Percentiles rank a stretch among this genome's conserved stretches.
phyloP scores from a whole-genome alignment of 495 filamentous ascomycete species.

The Cladorrhinum samala region DNA sequence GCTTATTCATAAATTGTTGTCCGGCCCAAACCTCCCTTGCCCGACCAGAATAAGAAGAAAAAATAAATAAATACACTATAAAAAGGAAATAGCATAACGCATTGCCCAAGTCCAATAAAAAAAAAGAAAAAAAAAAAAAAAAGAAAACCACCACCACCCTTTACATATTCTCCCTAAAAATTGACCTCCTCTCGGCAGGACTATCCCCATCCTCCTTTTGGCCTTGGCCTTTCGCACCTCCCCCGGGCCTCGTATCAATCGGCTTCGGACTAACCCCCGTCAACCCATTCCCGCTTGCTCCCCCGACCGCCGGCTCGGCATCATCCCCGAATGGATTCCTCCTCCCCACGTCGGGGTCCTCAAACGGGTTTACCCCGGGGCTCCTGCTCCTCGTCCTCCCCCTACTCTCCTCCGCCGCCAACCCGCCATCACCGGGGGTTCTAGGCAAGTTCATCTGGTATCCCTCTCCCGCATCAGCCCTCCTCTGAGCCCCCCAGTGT shows the following conservation, averaged over 20 bases:
- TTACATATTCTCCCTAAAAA: constrained; percentile 49
- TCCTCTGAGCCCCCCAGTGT: constrained; percentile 16
- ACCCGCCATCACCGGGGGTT: too few species aligned
- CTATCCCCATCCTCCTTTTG: constrained; percentile 25
- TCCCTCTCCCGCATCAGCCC: constrained; percentile 30
- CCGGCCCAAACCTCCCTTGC: background rate
- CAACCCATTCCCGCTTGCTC: too few species aligned
- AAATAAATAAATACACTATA: background rate
- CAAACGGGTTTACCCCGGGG: constrained; percentile 11
- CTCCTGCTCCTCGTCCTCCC: constrained; percentile 29
- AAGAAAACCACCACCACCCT: background rate
- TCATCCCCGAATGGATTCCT: constrained; percentile 52
- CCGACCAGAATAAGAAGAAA: background rate
- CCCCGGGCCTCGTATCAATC: constrained; percentile 14
- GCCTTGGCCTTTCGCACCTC: constrained; percentile 12
- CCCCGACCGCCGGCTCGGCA: constrained; percentile 51
- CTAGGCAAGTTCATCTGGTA: constrained; percentile 43
- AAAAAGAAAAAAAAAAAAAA: background rate
- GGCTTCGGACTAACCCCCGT: constrained; percentile 53
- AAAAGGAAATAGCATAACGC: background rate
- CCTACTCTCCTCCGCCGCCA: constrained; percentile 23
- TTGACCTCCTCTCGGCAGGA: constrained; percentile 41
- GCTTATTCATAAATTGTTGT: background rate
- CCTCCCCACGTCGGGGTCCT: background rate
- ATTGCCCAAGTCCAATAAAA: background rate